Percentiles rank a stretch among this genome's conserved stretches.
Evolutionary conservation across 495 filamentous ascomycete genomes (phyloP).

Genomic region (Aspergillus coremiiformis): DNA sequence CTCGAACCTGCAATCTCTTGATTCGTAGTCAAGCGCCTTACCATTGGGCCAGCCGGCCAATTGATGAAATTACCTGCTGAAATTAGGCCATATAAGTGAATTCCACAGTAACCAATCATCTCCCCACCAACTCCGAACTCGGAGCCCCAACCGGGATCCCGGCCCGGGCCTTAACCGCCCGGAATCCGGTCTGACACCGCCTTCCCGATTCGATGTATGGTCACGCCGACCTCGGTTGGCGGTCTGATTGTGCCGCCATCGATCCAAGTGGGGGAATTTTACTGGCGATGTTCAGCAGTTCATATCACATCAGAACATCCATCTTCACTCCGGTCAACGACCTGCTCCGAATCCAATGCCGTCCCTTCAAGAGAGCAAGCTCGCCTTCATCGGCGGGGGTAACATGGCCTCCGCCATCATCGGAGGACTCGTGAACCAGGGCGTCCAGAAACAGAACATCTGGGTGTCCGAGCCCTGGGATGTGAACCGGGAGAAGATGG

Average conservation of each 20-base stretch:
- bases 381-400: conserved; percentile 40
- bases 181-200: background rate
- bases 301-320: too few species aligned
- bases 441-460: conserved; percentile 36
- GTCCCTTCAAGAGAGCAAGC: conserved; percentile 31
- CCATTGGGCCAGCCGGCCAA: conserved; percentile 54
- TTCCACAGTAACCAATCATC: too few species aligned
- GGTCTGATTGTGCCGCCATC: background rate
- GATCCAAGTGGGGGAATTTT: background rate
- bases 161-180: too few species aligned
- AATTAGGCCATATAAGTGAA: too few species aligned
- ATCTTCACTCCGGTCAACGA: background rate
- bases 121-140: too few species aligned
- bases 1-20: conserved; percentile 49
- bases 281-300: too few species aligned
- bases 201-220: background rate
- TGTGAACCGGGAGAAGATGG: conserved; percentile 74
- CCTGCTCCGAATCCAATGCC: conserved; percentile 15
- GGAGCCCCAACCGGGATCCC: too few species aligned
- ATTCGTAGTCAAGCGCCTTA: conserved; percentile 67
- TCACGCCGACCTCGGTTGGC: background rate
- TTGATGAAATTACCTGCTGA: background rate
- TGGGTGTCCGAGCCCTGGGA: conserved; percentile 77
- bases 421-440: conserved; percentile 29
- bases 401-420: conserved; percentile 43